Evolutionary conservation across 2,329 filamentous ascomycete genomes (phyloP).

Genomic region (Pezicula rhizophila): DNA sequence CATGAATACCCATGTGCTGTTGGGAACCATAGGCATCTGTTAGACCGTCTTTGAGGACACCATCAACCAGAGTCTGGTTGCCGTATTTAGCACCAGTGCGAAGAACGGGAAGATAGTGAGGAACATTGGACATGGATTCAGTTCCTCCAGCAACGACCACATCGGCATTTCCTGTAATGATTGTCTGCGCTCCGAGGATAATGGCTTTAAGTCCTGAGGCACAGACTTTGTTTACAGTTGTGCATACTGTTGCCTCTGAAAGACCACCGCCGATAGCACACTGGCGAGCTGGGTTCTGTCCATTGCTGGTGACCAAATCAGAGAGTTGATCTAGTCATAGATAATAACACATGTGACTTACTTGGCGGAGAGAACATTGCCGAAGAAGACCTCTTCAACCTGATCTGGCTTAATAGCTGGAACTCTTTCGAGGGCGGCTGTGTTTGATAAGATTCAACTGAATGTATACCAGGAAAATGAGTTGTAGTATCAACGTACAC

Average conservation of each 20-base stretch:
- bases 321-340: slow-evolving; percentile 6
- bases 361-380: slow-evolving; percentile 96
- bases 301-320: slow-evolving; percentile 53
- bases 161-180: slow-evolving; percentile 90
- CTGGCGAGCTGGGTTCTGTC: slow-evolving; percentile 93
- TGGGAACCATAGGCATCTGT: slow-evolving; percentile 87
- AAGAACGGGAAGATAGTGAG: slow-evolving; percentile 87
- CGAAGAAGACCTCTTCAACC: slow-evolving; percentile 95
- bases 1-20: slow-evolving; percentile 93
- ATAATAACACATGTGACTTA: slow-evolving; percentile 37
- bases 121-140: slow-evolving; percentile 97
- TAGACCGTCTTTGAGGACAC: slow-evolving; percentile 88
- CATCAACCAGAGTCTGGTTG: slow-evolving; percentile 81
- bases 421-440: slow-evolving; percentile 75
- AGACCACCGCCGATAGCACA: slow-evolving; percentile 88
- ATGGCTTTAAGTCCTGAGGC: slow-evolving; percentile 92
- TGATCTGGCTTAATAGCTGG: slow-evolving; percentile 81
- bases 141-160: slow-evolving; percentile 91
- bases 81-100: slow-evolving; percentile 91
- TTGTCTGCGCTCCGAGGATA: slow-evolving; percentile 90
- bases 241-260: slow-evolving; percentile 71
- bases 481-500: slow-evolving; percentile 45
- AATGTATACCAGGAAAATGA: background rate
- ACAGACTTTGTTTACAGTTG: slow-evolving; percentile 98
- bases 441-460: too few species aligned